phyloP scores from a whole-genome alignment of 2,329 filamentous ascomycete genomes.

The Diaporthe nobilis region DNA sequence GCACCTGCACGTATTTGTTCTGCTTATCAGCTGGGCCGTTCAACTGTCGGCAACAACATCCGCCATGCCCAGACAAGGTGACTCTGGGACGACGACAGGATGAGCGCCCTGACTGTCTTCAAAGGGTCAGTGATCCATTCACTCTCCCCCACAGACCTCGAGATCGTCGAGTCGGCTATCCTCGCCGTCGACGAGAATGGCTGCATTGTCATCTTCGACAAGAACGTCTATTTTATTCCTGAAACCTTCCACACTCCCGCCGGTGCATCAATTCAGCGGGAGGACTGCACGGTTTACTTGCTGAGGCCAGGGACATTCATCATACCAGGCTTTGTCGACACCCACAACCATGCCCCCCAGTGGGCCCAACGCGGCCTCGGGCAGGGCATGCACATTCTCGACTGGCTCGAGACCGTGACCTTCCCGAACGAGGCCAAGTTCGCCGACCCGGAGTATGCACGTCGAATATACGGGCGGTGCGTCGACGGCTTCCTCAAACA shows the following conservation, averaged over 20 bases:
- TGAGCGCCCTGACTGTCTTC: slow-evolving; percentile 23
- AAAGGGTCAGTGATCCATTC: slow-evolving; percentile 39
- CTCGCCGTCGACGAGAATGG: slow-evolving; percentile 46
- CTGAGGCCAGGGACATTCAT: slow-evolving; percentile 64
- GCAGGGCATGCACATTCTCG: slow-evolving; percentile 67
- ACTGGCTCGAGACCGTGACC: slow-evolving; percentile 76
- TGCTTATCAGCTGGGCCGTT: not conserved
- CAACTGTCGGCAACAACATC: not conserved
- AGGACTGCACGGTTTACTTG: slow-evolving; percentile 45
- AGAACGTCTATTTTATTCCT: slow-evolving; percentile 38
- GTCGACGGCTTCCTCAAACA: slow-evolving; percentile 73
- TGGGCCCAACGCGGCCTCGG: slow-evolving; percentile 64
- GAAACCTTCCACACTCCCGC: slow-evolving; percentile 36
- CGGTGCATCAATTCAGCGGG: slow-evolving; percentile 38
- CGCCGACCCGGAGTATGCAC: slow-evolving; percentile 66
- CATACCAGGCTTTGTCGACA: slow-evolving; percentile 74
- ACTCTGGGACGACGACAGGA: not conserved
- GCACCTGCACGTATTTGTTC: not conserved
- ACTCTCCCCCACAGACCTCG: slow-evolving; percentile 29
- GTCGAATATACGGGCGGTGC: slow-evolving; percentile 63
- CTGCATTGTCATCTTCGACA: slow-evolving; percentile 47
- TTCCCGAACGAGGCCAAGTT: slow-evolving; percentile 77
- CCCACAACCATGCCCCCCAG: slow-evolving; percentile 77
- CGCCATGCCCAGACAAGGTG: not conserved
- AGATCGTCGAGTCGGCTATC: slow-evolving; percentile 37